Base-by-base conservation (phyloP, 202 grass and related monocot genomes). In the Miscanthus sacchariflorus region DNA sequence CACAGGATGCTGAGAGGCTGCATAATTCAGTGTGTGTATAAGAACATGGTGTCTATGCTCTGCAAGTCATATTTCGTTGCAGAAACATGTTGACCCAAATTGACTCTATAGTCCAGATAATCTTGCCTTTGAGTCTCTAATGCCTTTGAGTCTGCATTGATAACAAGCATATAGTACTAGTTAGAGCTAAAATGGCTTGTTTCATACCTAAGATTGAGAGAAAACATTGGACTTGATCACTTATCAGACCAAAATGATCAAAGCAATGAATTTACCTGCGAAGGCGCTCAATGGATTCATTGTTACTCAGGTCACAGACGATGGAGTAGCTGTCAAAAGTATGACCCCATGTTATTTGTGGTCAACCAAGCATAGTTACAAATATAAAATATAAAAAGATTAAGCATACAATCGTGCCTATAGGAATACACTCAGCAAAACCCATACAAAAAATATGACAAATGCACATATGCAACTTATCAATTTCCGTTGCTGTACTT, bases 1-100 rank as follows among this genome's bases (percentile, higher is more conserved):
- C 97, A 99, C 35, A 99, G 48, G 68, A 95, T 93, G 83, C 91
- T 95, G 74, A 99, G 91, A 73, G 97, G 97, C 94, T 97, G 89
- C 74, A 90, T 74, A 88, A 74, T 72, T 84, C 44, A 82, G 38
- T 84, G 59, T 66, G 56, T 54, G 27, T 72, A 66, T 89, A 84
- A 90, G 73, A 28, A 52, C 6, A 82, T 28, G 8, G 28, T 28
- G 10, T 2, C 49, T 77, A 38, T 5, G 28, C 18, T 59, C 75
- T 77, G 18, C 75, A 77, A 36, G 27, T 58, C 19, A 38, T 77
- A 58, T 77, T 36, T 38, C 3, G 10, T 39, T 58, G 49, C 75
- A 59, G 76, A 78, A 78, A 77, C 36, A 39, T 59, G 30, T 78
- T 78, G 18, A 77, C 17, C 10, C 74, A 56, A 77, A 77, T 38